Conservation (phyloP, 805 yeast genomes). For the Lipomyces orientalis region DNA sequence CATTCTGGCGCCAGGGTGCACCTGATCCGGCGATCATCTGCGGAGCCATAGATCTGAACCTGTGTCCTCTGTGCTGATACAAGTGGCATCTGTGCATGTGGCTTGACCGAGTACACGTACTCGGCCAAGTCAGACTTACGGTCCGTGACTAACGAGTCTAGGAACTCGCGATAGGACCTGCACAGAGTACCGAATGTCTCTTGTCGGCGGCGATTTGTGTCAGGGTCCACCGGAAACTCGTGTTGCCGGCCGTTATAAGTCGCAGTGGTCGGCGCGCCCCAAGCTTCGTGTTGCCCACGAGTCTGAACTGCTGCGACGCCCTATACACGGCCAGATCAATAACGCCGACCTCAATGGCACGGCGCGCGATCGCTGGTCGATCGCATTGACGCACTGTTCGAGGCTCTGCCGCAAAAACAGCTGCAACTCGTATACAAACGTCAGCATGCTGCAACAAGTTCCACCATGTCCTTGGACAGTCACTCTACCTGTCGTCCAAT, state of each 20-base stretch:
- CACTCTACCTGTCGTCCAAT: no score
- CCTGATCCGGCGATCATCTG: not conserved
- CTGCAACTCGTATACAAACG: not conserved
- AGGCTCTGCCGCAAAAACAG: not conserved
- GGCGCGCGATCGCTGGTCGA: not conserved
- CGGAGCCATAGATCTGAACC: not conserved
- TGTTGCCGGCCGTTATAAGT: not conserved
- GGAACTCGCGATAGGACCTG: not conserved
- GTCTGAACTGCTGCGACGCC: conserved; percentile 4
- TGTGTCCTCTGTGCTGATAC: not conserved
- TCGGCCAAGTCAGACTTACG: not conserved
- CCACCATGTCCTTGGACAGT: no score
- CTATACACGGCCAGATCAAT: conserved; percentile 2
- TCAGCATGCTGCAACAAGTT: not conserved
- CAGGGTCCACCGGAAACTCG: not conserved
- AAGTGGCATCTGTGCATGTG: conserved; percentile 2
- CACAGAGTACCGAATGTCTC: not conserved
- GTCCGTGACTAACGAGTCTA: not conserved
- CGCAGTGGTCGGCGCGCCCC: conserved; percentile 1
- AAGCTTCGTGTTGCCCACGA: conserved; percentile 11
- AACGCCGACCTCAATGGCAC: not conserved
- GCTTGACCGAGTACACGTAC: conserved; percentile 5
- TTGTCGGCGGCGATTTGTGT: not conserved
- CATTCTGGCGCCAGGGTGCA: not conserved
- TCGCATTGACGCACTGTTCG: not conserved